Conservation (phyloP, 106 monocot genomes). For the Phalaenopsis equestris region DNA sequence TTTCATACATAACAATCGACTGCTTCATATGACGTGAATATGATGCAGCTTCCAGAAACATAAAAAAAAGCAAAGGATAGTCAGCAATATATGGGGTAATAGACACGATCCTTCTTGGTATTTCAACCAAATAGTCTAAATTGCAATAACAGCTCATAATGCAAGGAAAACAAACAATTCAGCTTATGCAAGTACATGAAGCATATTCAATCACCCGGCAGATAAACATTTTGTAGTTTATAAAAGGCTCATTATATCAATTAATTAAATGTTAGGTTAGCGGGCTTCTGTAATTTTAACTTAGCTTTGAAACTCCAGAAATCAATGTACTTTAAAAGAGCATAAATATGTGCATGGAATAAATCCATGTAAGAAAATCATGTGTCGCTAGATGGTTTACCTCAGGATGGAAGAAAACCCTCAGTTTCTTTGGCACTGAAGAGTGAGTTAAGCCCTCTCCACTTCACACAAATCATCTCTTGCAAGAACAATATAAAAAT, state of each 20-base stretch:
- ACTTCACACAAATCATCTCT: constrained; percentile 44
- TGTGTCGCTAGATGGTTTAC: not conserved
- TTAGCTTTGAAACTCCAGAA: not conserved
- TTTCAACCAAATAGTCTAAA: not conserved
- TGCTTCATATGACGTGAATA: not conserved
- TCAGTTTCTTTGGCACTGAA: constrained; percentile 8
- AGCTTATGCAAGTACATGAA: too few species aligned
- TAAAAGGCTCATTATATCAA: not conserved
- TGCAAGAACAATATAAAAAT: constrained; percentile 73
- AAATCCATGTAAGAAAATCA: not conserved
- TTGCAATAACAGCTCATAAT: not conserved
- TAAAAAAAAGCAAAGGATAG: not conserved
- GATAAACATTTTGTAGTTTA: too few species aligned
- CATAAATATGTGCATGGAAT: not conserved
- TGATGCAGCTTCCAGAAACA: not conserved
- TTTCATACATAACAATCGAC: not conserved
- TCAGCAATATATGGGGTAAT: not conserved
- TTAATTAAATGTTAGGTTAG: not conserved
- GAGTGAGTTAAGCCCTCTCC: constrained; percentile 17
- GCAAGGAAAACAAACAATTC: too few species aligned
- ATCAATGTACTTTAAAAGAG: not conserved
- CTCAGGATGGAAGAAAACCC: not conserved
- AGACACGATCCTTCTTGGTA: not conserved
- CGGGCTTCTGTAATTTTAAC: not conserved
- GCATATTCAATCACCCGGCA: too few species aligned